Base-by-base conservation (phyloP, 768 basidiomycete species). In the Brasilioporus rufonigricans region DNA sequence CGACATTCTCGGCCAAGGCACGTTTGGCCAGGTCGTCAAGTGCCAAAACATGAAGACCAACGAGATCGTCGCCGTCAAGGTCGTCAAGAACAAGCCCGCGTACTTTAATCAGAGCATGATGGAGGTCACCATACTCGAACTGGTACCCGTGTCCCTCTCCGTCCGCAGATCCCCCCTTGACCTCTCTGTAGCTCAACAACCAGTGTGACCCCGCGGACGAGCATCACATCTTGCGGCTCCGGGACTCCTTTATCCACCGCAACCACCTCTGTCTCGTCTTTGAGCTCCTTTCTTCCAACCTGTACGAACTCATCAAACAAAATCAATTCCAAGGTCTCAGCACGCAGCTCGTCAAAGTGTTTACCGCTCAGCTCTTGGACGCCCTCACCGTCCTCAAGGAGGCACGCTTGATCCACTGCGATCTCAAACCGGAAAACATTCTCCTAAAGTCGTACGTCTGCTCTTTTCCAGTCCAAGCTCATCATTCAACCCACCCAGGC, bases 51-150 rank as follows among this genome's bases (percentile, higher is more conserved):
- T 98, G 88, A 93, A 95, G 77, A 97, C 93, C 29, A 94, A 98
- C 72, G 96, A 98, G 69, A 92, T 98, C 51, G 93, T 97, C 41
- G 97, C 97, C 23, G 97, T 99, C 57, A 99, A 98, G 74, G 97
- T 99, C 9, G 93, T 99, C 61, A 99, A 99, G 78, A 99, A 99
- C 74, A 99, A 98, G 73, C 97, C 96, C 6, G 97, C 97, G 0
- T 99, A 99, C 76, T 94, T 97, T 73, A 98, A 98, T 68, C 97
- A 99, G 74, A 93, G 90, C 72, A 98, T 97, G 91, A 99, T 99
- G 97, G 97, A 99, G 73, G 96, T 98, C 26, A 97, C 94, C 1
- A 98, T 99, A 57, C 78, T 99, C 43, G 93, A 98, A 70, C 76
- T 98, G 74, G 95, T 95, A 52, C 57, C 91, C 80, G 8, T 19